Evolutionary conservation across 2,329 filamentous ascomycete genomes (phyloP).

Genomic region (Xenoacremonium recifei): DNA sequence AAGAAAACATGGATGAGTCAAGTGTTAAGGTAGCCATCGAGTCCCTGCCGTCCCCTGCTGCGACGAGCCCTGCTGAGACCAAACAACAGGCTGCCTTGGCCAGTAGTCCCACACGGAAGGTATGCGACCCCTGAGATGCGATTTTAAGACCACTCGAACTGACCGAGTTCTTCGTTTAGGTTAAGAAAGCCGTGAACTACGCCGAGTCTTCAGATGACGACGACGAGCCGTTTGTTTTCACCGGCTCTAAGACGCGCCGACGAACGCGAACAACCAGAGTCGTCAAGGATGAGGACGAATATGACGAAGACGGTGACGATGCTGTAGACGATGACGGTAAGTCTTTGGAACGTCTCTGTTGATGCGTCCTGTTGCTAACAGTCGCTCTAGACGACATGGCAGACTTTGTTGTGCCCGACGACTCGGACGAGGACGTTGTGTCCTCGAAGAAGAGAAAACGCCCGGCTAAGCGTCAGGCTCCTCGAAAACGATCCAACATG

Average conservation of each 20-base stretch:
- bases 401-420: constrained; percentile 85
- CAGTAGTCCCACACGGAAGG: constrained; percentile 80
- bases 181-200: constrained; percentile 68
- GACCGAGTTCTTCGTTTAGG: constrained; percentile 30
- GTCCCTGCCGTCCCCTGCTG: constrained; percentile 4
- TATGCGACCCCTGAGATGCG: constrained; percentile 32
- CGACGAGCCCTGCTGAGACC: constrained; percentile 35
- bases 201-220: constrained; percentile 82
- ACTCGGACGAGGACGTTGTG: constrained; percentile 66
- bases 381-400: constrained; percentile 67
- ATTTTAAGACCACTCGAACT: too few relatives aligned
- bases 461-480: constrained; percentile 46
- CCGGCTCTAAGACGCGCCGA: constrained; percentile 36
- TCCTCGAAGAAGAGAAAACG: constrained; percentile 74
- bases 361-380: constrained; percentile 3
- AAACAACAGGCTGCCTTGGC: constrained; percentile 36
- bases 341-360: neutral
- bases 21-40: constrained; percentile 16
- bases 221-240: constrained; percentile 65
- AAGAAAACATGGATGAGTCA: constrained; percentile 57
- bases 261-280: constrained; percentile 53
- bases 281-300: constrained; percentile 67
- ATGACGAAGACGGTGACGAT: constrained; percentile 67
- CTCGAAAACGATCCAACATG: constrained; percentile 63
- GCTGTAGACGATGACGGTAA: constrained; percentile 61